phyloP scores from a whole-genome alignment of 2,329 filamentous ascomycete species.

The Claviceps digitariae region DNA sequence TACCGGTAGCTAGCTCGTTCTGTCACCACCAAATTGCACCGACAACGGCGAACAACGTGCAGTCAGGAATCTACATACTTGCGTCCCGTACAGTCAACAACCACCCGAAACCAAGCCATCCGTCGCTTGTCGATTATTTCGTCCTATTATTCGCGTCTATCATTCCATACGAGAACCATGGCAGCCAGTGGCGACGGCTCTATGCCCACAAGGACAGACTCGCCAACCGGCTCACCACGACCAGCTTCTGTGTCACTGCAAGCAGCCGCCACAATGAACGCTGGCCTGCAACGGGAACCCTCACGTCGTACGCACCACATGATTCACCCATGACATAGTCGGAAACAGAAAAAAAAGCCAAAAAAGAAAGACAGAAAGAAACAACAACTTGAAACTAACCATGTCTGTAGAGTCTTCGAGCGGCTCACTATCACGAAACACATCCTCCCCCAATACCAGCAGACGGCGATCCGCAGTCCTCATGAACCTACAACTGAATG shows the following conservation, averaged over 20 bases:
- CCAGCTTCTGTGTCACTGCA: constrained; percentile 59
- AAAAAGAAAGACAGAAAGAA: neutral
- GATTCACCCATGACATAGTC: neutral
- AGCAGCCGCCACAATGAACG: constrained; percentile 65
- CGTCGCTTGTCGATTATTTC: neutral
- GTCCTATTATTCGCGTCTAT: neutral
- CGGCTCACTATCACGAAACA: constrained; percentile 32
- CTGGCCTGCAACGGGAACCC: constrained; percentile 54
- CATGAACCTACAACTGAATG: constrained; percentile 62
- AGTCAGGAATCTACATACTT: neutral
- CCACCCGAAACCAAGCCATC: neutral
- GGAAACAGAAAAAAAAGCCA: neutral
- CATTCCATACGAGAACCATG: constrained; percentile 8
- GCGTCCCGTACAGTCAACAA: neutral
- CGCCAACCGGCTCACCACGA: constrained; percentile 47
- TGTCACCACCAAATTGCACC: neutral
- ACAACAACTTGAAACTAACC: constrained; percentile 5
- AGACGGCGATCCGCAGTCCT: constrained; percentile 55
- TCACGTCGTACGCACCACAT: constrained; percentile 33
- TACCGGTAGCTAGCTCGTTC: neutral
- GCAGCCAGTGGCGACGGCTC: constrained; percentile 16
- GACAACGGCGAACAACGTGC: constrained; percentile 1
- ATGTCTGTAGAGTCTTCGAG: constrained; percentile 33
- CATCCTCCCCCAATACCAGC: constrained; percentile 32
- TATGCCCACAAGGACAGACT: constrained; percentile 23